Percentiles rank a stretch among this genome's conserved stretches.
Evolutionary conservation across 495 filamentous ascomycete species (phyloP).

Genomic region (Podospora fimiseda): DNA sequence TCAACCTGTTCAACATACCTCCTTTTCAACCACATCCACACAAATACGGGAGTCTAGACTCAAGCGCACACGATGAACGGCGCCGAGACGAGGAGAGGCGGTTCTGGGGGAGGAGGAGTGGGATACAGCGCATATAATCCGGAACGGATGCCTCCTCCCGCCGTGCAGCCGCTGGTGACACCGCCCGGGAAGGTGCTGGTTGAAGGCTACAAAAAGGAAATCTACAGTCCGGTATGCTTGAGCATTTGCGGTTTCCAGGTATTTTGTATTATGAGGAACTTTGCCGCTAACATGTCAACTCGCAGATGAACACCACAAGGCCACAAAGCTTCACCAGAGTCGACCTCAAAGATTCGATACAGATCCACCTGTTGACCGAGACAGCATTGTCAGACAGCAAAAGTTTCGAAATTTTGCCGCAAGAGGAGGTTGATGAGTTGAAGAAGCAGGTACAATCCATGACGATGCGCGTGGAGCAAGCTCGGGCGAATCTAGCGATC

Average conservation of each 20-base stretch:
- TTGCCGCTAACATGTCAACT: no score
- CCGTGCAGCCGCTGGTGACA: conserved; percentile 13
- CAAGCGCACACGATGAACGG: conserved; percentile 18
- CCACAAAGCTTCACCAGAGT: conserved; percentile 39
- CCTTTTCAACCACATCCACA: no score
- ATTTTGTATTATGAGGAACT: no score
- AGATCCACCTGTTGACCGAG: conserved; percentile 84
- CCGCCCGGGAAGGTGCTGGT: conserved; percentile 34
- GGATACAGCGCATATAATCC: conserved; percentile 1
- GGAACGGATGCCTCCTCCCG: conserved; percentile 3
- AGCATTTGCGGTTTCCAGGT: no score
- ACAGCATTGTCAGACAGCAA: conserved; percentile 85
- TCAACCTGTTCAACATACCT: neutral
- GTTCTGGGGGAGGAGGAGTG: conserved; percentile 3
- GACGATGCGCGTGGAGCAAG: conserved; percentile 66
- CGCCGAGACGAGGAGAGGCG: conserved; percentile 10
- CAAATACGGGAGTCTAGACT: no score
- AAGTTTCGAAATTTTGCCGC: conserved; percentile 74
- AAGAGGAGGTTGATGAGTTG: conserved; percentile 82
- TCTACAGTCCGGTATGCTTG: conserved; percentile 43
- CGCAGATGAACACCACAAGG: conserved; percentile 35
- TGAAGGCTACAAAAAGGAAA: conserved; percentile 44
- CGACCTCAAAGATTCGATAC: conserved; percentile 49
- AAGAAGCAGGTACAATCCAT: conserved; percentile 76
- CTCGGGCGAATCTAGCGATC: conserved; percentile 75